Evolutionary conservation across 2,329 filamentous ascomycete genomes (phyloP), one percentile per base, ranked within the genome.

Genomic region (Aureobasidium mangrovei): DNA sequence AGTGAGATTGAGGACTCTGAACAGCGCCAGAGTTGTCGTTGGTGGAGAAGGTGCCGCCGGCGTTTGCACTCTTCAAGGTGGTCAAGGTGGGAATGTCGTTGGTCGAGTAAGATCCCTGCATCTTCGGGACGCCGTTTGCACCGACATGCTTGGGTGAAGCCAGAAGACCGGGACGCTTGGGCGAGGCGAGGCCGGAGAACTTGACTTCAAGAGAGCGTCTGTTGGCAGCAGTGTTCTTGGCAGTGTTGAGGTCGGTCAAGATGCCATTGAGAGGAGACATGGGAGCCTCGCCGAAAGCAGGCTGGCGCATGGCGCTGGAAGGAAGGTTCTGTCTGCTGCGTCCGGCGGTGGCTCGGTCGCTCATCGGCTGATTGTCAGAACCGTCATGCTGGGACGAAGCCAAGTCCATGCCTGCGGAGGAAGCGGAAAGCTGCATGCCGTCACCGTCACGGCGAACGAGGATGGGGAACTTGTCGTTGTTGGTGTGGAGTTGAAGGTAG

Each of bases 21-120:
- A 58, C 49, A 31, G 57, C 39, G 26, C 82, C 77, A 4, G 75
- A 82, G 65, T 87, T 86, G 51, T 66, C 68, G 58, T 69, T 65
- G 42, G 58, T 61, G 27, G 64, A 60, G 27, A 57, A 44, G 45
- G 53, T 41, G 31, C 29, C 51, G 43, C 42, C 39, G 49, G 65
- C 76, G 53, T 79, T 78, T 53, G 79, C 75, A 60, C 77, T 85
- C 78, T 93, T 95, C 18, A 51, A 7, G 4, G 90, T 94, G 4
- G 90, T 18, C 64, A 90, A 76, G 6, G 90, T 94, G 4, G 90
- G 87, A 24, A 96, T 78, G 64, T 97, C 91, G 69, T 86, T 93
- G 53, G 88, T 83, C 7, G 93, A 96, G 73, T 88, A 96, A 0
- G 91, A 96, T 42, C 86, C 84, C 70, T 91, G 87, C 56, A 95